A percentile compares a stretch with the other conserved stretches of the same genome.
These are phyloP conservation scores for Talaromyces nanjingensis DNA, from an alignment of 495 filamentous ascomycete species.

Conservation along the genomic window DNA sequence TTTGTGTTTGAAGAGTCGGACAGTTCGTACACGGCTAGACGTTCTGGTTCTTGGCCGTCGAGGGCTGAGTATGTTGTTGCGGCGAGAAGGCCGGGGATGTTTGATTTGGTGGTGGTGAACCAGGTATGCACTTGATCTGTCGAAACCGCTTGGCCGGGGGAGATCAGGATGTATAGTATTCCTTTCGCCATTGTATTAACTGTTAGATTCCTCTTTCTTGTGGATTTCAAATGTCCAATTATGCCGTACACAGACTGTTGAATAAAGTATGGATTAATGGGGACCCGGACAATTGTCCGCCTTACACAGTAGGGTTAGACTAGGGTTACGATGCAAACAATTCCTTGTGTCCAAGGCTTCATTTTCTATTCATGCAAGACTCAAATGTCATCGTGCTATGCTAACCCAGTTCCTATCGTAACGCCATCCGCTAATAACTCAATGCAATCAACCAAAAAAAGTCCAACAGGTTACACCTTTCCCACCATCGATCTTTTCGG, in stretches of 20 bases:
- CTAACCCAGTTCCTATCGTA: background rate
- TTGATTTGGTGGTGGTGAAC: background rate
- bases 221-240: too few species aligned
- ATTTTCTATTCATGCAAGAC: background rate
- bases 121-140: background rate
- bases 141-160: background rate
- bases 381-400: background rate
- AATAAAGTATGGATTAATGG: background rate
- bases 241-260: background rate
- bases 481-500: conserved; percentile 19
- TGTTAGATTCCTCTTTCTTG: background rate
- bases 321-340: background rate
- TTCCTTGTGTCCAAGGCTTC: background rate
- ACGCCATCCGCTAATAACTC: background rate
- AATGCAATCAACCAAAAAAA: background rate
- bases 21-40: background rate
- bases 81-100: background rate
- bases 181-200: background rate
- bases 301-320: too few species aligned
- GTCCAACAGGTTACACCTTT: background rate
- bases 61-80: background rate
- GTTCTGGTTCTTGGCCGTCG: background rate
- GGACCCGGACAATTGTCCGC: background rate
- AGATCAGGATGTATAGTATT: background rate
- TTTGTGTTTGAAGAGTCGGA: too few species aligned